Conservation (phyloP, 164 flowering plant species). For the Piper betle region DNA sequence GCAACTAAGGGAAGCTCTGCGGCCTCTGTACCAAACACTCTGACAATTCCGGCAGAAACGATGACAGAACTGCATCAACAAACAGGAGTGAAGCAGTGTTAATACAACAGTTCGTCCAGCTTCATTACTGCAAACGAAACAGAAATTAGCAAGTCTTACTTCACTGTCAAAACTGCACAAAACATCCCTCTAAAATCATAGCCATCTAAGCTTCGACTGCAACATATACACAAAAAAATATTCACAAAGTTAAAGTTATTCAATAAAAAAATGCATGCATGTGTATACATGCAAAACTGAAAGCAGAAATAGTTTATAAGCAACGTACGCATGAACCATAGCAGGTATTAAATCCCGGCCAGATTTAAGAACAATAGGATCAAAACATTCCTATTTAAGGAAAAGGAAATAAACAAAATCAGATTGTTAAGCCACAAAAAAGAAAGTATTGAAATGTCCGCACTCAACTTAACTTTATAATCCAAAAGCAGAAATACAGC, state of each 20-base stretch:
- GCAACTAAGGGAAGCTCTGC: constrained; percentile 97
- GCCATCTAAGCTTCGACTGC: constrained; percentile 80
- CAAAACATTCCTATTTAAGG: constrained; percentile 64
- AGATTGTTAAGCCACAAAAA: not conserved
- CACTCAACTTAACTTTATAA: too few relatives aligned
- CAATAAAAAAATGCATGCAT: not conserved
- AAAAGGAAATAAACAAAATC: not conserved
- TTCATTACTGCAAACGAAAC: not conserved
- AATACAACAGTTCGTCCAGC: not conserved
- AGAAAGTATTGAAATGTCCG: not conserved
- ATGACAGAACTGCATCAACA: constrained; percentile 50
- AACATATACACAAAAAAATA: constrained; percentile 1
- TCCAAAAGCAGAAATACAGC: too few relatives aligned
- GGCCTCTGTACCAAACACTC: constrained; percentile 75
- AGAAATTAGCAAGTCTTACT: constrained; percentile 24
- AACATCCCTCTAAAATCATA: constrained; percentile 91
- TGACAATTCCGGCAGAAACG: constrained; percentile 79
- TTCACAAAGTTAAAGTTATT: not conserved
- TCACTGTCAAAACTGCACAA: constrained; percentile 63
- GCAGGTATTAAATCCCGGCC: constrained; percentile 86
- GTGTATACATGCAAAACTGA: not conserved
- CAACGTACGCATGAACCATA: constrained; percentile 89
- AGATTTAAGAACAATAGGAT: constrained; percentile 56
- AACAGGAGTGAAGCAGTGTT: constrained; percentile 3
- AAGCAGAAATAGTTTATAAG: not conserved